Evolutionary conservation across 805 yeast species (phyloP).

Genomic region (fission yeast (Schizosaccharomyces pombe)): DNA sequence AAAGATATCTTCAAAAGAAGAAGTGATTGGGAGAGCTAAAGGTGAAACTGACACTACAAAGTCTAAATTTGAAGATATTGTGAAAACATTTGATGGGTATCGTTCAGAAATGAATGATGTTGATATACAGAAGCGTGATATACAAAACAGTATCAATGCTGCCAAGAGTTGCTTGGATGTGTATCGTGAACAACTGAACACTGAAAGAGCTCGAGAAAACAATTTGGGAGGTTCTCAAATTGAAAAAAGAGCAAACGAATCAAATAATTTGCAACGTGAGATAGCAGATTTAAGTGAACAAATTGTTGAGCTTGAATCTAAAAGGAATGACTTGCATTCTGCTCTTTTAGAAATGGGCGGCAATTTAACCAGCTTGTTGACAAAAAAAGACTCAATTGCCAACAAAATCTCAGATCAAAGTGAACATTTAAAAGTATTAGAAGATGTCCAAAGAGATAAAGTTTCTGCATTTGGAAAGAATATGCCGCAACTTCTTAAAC

Average conservation of each 20-base stretch:
- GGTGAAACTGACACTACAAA: not conserved
- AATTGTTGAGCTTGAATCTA: not conserved
- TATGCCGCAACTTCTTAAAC: slow-evolving; percentile 21
- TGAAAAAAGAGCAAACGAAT: not conserved
- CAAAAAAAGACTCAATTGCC: not conserved
- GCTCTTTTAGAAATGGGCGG: not conserved
- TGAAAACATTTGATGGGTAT: not conserved
- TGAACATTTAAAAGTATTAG: slow-evolving; percentile 6
- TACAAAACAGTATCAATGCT: not conserved
- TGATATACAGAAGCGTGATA: not conserved
- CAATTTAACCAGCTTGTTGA: not conserved
- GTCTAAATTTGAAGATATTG: not conserved
- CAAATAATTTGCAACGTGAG: not conserved
- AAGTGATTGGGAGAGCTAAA: not conserved
- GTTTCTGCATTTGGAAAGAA: slow-evolving; percentile 29
- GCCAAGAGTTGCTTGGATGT: not conserved
- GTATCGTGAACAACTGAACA: not conserved
- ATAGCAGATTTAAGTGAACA: slow-evolving; percentile 1
- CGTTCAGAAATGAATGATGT: not conserved
- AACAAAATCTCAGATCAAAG: not conserved
- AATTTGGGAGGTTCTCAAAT: not conserved
- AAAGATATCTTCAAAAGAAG: not conserved
- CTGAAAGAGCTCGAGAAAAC: not conserved
- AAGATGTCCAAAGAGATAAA: slow-evolving; percentile 11
- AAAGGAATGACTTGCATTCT: not conserved